Evolutionary conservation across 805 yeast genomes (phyloP), one percentile per base, ranked within the genome.

Genomic region (Nakazawaea laoshanensis): DNA sequence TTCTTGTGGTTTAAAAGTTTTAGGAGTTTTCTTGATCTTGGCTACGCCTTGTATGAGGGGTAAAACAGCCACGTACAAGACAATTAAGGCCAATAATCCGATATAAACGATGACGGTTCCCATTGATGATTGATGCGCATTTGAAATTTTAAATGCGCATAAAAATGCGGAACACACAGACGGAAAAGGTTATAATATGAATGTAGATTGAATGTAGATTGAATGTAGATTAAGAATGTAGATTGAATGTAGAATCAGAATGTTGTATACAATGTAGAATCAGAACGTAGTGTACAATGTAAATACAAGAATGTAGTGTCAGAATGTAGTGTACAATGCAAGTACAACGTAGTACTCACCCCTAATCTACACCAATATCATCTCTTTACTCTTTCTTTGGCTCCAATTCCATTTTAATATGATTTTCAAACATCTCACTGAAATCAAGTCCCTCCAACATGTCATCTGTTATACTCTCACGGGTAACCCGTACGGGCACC

Each of bases 371-470:
- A 7, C 31, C 16, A 35, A 19, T 15, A 34, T 23, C 25, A 28
- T 49, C 52, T 23, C 48, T 36, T 34, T 45, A 42, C 36, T 47
- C 48, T 17, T 49, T 51, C 9, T 17, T 8, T 27, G n/a, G n/a
- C n/a, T n/a, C n/a, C n/a, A n/a, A n/a, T n/a, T n/a, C 25, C 50
- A 43, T 31, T 42, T 30, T 19, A 50, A 29, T 21, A 13, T 34
- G 29, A 19, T 26, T 34, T 8, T 25, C 37, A 16, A 34, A 29
- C 5, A 34, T 29, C 26, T 34, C 37, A 12, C 29, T 34, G 27
- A 29, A 34, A 28, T 34, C 37, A 19, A 29, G 29, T 4, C 12
- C 21, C 9, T 34, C 20, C 22, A 34, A 34, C 32, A 34, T 34
- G 19, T 34, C 37, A 29, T 34, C 37, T 3, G 37, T 34, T 11